These are phyloP conservation scores for Penicillium sp. DNA, from an alignment of 2,329 filamentous ascomycete genomes.

Conservation along the genomic window DNA sequence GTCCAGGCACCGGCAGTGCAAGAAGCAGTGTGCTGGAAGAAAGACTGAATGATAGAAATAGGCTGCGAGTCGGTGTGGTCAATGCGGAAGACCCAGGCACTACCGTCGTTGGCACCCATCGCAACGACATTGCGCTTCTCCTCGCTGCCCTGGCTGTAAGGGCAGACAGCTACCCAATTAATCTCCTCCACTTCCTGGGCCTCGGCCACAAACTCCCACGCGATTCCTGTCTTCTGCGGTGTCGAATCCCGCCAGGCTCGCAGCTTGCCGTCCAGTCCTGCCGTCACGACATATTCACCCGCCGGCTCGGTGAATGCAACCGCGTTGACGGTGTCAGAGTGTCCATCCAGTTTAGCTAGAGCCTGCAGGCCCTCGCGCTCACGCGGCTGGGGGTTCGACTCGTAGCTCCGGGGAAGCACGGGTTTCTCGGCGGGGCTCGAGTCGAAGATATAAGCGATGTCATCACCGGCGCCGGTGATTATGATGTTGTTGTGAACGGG, in stretches of 20 bases:
- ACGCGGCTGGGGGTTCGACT: slow-evolving; percentile 61
- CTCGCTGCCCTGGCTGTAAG: slow-evolving; percentile 51
- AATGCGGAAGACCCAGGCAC: slow-evolving; percentile 93
- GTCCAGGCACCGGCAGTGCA: slow-evolving; percentile 93
- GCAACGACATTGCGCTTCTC: slow-evolving; percentile 77
- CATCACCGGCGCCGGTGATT: slow-evolving; percentile 82
- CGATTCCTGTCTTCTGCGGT: slow-evolving; percentile 48
- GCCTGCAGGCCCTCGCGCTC: slow-evolving; percentile 61
- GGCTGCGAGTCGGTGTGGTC: slow-evolving; percentile 63
- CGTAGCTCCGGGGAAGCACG: slow-evolving; percentile 73
- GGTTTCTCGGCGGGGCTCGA: slow-evolving; percentile 61
- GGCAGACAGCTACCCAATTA: slow-evolving; percentile 82
- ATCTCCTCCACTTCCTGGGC: slow-evolving; percentile 90
- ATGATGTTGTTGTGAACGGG: slow-evolving; percentile 74
- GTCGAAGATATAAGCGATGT: slow-evolving; percentile 84
- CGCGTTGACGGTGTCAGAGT: slow-evolving; percentile 86
- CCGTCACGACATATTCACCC: slow-evolving; percentile 83
- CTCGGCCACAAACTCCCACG: slow-evolving; percentile 69
- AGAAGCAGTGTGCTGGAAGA: slow-evolving; percentile 82
- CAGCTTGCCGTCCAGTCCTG: slow-evolving; percentile 80
- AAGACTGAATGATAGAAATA: slow-evolving; percentile 82
- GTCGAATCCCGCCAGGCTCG: slow-evolving; percentile 63
- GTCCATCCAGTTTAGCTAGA: slow-evolving; percentile 77
- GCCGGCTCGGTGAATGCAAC: slow-evolving; percentile 78
- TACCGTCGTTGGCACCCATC: slow-evolving; percentile 84